phyloP scores from a whole-genome alignment of 192 early-diverging fungal species.

The Coemansia sp. region DNA sequence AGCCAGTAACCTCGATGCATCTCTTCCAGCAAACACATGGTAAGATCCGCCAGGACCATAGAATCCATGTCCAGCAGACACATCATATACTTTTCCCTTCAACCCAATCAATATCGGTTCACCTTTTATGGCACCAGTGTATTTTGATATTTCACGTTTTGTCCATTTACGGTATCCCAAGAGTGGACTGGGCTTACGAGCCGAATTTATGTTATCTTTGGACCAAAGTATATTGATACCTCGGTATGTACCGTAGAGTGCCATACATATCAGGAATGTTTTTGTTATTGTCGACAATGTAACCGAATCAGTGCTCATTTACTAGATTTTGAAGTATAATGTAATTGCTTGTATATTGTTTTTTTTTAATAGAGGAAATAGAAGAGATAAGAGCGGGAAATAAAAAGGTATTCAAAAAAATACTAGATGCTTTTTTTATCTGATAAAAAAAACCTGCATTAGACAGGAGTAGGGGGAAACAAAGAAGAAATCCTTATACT shows the following conservation, averaged over 20 bases:
- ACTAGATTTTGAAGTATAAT: not conserved
- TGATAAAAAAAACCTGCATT: not conserved
- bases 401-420: not conserved
- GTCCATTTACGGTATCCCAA: slow-evolving; percentile 26
- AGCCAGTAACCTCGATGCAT: slow-evolving; percentile 88
- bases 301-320: not conserved
- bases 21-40: slow-evolving; percentile 91
- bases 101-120: slow-evolving; percentile 76
- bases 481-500: not conserved
- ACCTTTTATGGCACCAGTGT: slow-evolving; percentile 13
- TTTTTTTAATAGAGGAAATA: not conserved
- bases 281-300: not conserved
- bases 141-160: slow-evolving; percentile 34
- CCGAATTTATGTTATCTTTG: slow-evolving; percentile 26
- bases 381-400: not conserved
- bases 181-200: slow-evolving; percentile 4
- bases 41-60: slow-evolving; percentile 89
- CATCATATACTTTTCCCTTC: slow-evolving; percentile 86
- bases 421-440: not conserved
- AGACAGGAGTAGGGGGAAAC: no score
- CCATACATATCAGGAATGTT: slow-evolving; percentile 7
- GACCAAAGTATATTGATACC: slow-evolving; percentile 10
- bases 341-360: not conserved
- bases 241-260: slow-evolving; percentile 21
- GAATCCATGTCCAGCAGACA: slow-evolving; percentile 77